Conservation (phyloP, 2,329 filamentous ascomycete genomes). For the Colletotrichum cordylinicola region DNA sequence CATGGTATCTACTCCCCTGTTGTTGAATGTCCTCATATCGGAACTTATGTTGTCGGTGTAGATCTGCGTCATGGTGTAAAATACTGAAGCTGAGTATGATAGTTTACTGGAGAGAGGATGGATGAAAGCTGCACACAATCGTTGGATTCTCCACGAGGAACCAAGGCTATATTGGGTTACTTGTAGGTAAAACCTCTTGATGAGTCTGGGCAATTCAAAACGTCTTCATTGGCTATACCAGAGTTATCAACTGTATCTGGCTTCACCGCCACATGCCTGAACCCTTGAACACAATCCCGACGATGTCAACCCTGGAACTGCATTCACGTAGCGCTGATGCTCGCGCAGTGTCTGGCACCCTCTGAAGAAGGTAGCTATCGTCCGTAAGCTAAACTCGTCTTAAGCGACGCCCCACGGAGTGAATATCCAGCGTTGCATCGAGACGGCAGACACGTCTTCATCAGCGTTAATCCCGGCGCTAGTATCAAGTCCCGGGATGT, state of each 20-base stretch:
- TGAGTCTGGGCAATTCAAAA: background rate
- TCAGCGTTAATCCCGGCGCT: background rate
- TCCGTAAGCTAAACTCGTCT: too few species aligned
- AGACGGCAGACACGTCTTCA: background rate
- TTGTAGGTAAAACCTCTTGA: background rate
- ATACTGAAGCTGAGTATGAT: rapidly evolving
- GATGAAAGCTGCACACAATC: too few species aligned
- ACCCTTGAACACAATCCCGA: background rate
- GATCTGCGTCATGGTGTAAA: background rate
- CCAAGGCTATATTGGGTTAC: background rate
- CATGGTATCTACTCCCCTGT: background rate
- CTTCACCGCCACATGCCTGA: background rate
- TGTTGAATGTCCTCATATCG: background rate
- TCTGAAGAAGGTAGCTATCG: background rate
- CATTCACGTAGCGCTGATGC: background rate
- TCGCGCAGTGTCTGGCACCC: background rate
- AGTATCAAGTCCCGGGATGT: background rate
- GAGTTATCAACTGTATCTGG: background rate
- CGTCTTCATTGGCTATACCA: background rate
- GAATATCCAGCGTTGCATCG: background rate
- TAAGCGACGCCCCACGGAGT: background rate
- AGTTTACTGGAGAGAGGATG: background rate
- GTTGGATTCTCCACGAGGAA: too few species aligned
- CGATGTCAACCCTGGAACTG: too few species aligned
- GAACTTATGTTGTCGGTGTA: background rate